Percentiles rank a stretch among this genome's conserved stretches.
Conservation (phyloP, 2,329 filamentous ascomycete species). For the Aspergillus alliaceus region DNA sequence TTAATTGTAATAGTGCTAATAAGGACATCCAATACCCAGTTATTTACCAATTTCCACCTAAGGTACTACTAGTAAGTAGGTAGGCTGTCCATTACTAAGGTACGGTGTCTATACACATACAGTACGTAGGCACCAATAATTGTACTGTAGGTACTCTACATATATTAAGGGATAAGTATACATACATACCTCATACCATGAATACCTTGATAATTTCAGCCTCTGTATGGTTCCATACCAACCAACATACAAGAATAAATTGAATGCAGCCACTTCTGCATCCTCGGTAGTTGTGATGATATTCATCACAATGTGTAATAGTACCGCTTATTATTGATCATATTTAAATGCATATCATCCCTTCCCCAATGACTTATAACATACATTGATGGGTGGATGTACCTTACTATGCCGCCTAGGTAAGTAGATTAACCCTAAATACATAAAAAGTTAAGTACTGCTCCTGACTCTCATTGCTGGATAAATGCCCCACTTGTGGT, state of each 20-base stretch:
- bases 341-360: background rate
- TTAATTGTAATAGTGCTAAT: too few species aligned
- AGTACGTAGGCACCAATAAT: background rate
- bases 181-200: background rate
- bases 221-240: background rate
- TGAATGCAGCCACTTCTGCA: background rate
- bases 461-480: constrained; percentile 1
- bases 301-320: background rate
- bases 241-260: background rate
- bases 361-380: background rate
- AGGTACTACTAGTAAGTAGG: too few species aligned
- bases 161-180: background rate
- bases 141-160: too few species aligned
- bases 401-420: too few species aligned
- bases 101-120: too few species aligned
- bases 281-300: background rate
- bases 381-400: too few species aligned
- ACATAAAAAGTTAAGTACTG: background rate
- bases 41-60: too few species aligned
- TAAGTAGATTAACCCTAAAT: background rate
- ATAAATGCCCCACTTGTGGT: background rate
- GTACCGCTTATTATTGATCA: background rate
- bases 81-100: too few species aligned
- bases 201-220: background rate
- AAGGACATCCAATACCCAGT: too few species aligned